These are phyloP conservation scores for Fusarium nelsonii DNA, from an alignment of 2,329 filamentous ascomycete species.

Conservation along the genomic window DNA sequence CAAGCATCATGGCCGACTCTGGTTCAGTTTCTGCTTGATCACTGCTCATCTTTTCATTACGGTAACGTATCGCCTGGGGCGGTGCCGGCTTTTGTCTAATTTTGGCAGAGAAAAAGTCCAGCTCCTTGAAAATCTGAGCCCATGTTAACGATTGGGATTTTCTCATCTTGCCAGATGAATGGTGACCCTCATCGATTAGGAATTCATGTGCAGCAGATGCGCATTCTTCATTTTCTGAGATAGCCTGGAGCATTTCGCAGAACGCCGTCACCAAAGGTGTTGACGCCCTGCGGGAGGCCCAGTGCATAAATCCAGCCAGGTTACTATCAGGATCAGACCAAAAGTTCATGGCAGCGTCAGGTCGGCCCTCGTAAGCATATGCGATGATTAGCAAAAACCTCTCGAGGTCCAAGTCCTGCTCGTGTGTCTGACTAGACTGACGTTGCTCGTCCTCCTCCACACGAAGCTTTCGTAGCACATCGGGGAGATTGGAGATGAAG, in stretches of 20 bases:
- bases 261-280: constrained; percentile 97
- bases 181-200: constrained; percentile 84
- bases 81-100: constrained; percentile 77
- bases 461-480: constrained; percentile 87
- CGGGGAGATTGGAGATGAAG: constrained; percentile 95
- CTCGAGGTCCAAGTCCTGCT: constrained; percentile 82
- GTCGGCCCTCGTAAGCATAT: constrained; percentile 87
- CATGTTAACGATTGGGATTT: constrained; percentile 89
- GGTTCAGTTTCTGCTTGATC: constrained; percentile 84
- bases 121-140: constrained; percentile 90
- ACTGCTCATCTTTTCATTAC: constrained; percentile 70
- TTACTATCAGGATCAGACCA: constrained; percentile 95
- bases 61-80: constrained; percentile 57
- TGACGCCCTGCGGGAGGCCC: constrained; percentile 94
- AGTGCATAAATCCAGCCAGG: constrained; percentile 92
- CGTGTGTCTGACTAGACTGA: constrained; percentile 72
- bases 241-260: constrained; percentile 93
- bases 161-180: constrained; percentile 81
- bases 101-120: constrained; percentile 84
- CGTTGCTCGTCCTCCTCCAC: constrained; percentile 91
- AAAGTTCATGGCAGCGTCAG: constrained; percentile 87
- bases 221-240: constrained; percentile 85
- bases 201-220: constrained; percentile 90
- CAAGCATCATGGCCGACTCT: constrained; percentile 95
- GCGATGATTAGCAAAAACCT: constrained; percentile 92